Evolutionary conservation across 768 basidiomycete genomes (phyloP).

Genomic region (Sporobolomyces phaffii): DNA sequence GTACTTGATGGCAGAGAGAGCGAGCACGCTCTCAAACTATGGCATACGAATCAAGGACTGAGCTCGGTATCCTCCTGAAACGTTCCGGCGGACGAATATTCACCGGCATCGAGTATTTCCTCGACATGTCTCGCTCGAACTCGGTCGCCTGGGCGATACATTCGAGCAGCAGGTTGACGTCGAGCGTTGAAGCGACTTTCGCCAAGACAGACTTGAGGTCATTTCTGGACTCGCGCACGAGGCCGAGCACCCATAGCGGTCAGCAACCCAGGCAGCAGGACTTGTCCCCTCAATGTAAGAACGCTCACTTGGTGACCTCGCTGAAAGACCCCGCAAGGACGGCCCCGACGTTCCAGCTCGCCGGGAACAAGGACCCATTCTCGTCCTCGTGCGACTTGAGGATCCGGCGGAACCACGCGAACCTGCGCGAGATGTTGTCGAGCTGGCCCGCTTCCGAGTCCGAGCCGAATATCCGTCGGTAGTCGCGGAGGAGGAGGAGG

Average conservation of each 20-base stretch:
- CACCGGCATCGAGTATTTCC: slow-evolving; percentile 69
- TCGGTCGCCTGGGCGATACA: slow-evolving; percentile 78
- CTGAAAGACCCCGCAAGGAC: slow-evolving; percentile 69
- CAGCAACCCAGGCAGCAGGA: too few relatives aligned
- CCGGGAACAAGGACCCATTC: slow-evolving; percentile 72
- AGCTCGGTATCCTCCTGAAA: too few relatives aligned
- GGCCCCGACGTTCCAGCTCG: slow-evolving; percentile 79
- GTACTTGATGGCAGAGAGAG: slow-evolving; percentile 30
- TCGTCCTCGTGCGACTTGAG: slow-evolving; percentile 82
- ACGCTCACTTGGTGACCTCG: slow-evolving; percentile 65
- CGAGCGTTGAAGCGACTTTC: slow-evolving; percentile 66
- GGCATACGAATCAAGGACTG: too few relatives aligned
- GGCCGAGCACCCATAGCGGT: too few relatives aligned
- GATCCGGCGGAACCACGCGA: slow-evolving; percentile 87
- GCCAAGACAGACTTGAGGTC: slow-evolving; percentile 75
- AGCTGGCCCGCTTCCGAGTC: slow-evolving; percentile 90
- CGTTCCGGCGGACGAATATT: slow-evolving; percentile 7
- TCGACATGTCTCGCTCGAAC: slow-evolving; percentile 73
- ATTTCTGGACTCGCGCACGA: slow-evolving; percentile 53
- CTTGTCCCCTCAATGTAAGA: too few relatives aligned
- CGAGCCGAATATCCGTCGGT: slow-evolving; percentile 86
- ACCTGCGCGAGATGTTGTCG: slow-evolving; percentile 86
- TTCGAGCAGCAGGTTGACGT: slow-evolving; percentile 74
- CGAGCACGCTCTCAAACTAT: slow-evolving; percentile 43
- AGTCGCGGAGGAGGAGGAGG: slow-evolving; percentile 84